Percentiles rank a stretch among this genome's conserved stretches.
phyloP scores from a whole-genome alignment of 2,329 filamentous ascomycete species.

The Aspergillus pseudoviridinutans region DNA sequence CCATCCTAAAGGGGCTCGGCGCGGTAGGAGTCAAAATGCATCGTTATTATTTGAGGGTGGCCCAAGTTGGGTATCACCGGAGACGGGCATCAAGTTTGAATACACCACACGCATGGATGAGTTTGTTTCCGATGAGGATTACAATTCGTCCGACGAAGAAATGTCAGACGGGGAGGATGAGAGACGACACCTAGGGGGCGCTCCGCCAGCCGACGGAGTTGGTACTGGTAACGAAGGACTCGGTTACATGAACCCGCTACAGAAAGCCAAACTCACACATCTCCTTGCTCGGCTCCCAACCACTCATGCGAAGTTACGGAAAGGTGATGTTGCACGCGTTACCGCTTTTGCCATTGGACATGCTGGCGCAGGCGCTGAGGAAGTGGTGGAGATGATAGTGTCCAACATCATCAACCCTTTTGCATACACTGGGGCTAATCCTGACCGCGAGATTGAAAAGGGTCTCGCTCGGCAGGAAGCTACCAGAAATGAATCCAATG shows the following conservation, averaged over 20 bases:
- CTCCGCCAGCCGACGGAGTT: constrained; percentile 38
- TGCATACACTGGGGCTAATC: constrained; percentile 67
- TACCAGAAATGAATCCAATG: constrained; percentile 24
- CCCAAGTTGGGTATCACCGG: constrained; percentile 72
- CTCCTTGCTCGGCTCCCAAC: constrained; percentile 79
- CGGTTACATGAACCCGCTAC: constrained; percentile 73
- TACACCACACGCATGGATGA: constrained; percentile 73
- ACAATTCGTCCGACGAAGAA: constrained; percentile 83
- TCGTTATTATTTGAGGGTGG: constrained; percentile 67
- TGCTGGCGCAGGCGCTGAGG: constrained; percentile 77
- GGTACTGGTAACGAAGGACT: constrained; percentile 44
- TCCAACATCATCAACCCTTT: constrained; percentile 77
- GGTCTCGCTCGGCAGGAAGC: constrained; percentile 30
- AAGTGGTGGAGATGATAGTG: constrained; percentile 85
- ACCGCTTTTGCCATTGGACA: constrained; percentile 88
- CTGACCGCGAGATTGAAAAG: constrained; percentile 39
- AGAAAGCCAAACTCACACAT: constrained; percentile 79
- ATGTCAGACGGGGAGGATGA: constrained; percentile 50
- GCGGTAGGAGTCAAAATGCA: constrained; percentile 51
- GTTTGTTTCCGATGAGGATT: constrained; percentile 78
- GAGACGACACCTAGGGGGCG: constrained; percentile 41
- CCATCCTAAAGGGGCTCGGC: constrained; percentile 33
- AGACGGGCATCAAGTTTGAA: constrained; percentile 72
- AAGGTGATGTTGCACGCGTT: constrained; percentile 80
- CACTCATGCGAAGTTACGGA: constrained; percentile 67